These are phyloP conservation scores for Chaetomiaceae sp. DNA, from an alignment of 2,329 filamentous ascomycete species.

Conservation along the genomic window DNA sequence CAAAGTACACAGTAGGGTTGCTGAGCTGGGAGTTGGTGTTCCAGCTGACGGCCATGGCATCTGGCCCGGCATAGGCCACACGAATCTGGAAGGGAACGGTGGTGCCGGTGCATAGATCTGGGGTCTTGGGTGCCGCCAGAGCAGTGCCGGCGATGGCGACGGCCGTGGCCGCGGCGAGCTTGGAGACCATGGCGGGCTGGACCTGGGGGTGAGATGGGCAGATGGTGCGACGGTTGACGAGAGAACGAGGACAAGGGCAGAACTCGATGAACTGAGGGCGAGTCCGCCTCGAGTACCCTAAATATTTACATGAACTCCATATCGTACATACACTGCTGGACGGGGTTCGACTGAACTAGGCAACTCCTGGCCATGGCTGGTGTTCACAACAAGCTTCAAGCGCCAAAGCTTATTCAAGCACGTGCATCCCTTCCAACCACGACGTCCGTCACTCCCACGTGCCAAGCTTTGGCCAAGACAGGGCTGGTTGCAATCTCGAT, in stretches of 20 bases:
- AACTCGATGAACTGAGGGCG: no score
- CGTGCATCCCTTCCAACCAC: neutral
- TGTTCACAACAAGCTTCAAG: neutral
- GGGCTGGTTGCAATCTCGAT: no score
- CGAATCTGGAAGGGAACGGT: neutral
- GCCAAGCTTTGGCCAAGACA: neutral
- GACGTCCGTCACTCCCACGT: neutral
- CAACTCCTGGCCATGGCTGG: no score
- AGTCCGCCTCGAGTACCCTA: no score
- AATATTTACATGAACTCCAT: neutral
- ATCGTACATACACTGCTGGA: no score
- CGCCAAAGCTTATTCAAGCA: no score
- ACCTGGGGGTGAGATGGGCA: neutral
- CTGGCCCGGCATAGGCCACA: neutral
- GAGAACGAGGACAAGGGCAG: no score
- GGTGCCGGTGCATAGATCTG: neutral
- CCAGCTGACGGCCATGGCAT: neutral
- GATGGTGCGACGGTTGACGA: no score
- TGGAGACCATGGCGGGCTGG: neutral
- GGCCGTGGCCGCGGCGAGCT: neutral
- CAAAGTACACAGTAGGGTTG: neutral
- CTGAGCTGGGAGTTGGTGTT: neutral
- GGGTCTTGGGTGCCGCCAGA: neutral
- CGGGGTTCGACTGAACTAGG: no score
- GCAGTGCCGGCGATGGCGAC: neutral